These are phyloP conservation scores for Orbilia ellipsospora DNA, from an alignment of 2,329 filamentous ascomycete genomes.

Conservation along the genomic window DNA sequence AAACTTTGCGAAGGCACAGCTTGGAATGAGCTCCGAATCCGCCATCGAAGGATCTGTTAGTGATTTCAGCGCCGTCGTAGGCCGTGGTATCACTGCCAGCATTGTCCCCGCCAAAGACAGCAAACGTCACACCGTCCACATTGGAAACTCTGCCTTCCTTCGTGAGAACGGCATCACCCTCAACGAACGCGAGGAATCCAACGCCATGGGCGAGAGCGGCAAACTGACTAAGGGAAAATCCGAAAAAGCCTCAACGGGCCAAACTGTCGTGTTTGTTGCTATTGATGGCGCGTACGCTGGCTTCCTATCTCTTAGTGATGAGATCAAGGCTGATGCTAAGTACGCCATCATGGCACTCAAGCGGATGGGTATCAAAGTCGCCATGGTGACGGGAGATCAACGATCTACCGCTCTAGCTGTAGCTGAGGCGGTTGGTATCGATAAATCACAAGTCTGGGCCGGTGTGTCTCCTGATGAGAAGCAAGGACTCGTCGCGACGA, in stretches of 20 bases:
- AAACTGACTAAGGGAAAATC: constrained; percentile 60
- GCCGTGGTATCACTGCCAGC: constrained; percentile 82
- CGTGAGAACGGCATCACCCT: constrained; percentile 75
- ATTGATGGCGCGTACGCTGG: constrained; percentile 85
- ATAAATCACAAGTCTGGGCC: constrained; percentile 79
- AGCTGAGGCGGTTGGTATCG: constrained; percentile 83
- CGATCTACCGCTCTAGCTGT: constrained; percentile 84
- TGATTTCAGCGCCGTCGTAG: constrained; percentile 84
- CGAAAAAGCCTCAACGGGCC: constrained; percentile 68
- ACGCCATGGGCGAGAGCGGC: constrained; percentile 65
- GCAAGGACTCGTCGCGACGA: constrained; percentile 80
- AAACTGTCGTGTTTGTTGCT: constrained; percentile 90
- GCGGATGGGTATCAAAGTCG: constrained; percentile 84
- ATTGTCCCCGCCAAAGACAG: constrained; percentile 82
- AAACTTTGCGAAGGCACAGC: constrained; percentile 76
- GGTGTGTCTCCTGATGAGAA: constrained; percentile 93
- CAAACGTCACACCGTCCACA: constrained; percentile 78
- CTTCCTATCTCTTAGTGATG: constrained; percentile 85
- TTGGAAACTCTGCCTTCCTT: constrained; percentile 85
- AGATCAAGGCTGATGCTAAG: constrained; percentile 85
- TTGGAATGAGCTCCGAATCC: constrained; percentile 77
- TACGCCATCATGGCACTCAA: constrained; percentile 84
- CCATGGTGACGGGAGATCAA: constrained; percentile 95
- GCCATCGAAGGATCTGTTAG: constrained; percentile 84
- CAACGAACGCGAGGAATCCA: constrained; percentile 72